phyloP scores from a whole-genome alignment of 2,329 filamentous ascomycete genomes.

The Decorospora gaudefroyi region DNA sequence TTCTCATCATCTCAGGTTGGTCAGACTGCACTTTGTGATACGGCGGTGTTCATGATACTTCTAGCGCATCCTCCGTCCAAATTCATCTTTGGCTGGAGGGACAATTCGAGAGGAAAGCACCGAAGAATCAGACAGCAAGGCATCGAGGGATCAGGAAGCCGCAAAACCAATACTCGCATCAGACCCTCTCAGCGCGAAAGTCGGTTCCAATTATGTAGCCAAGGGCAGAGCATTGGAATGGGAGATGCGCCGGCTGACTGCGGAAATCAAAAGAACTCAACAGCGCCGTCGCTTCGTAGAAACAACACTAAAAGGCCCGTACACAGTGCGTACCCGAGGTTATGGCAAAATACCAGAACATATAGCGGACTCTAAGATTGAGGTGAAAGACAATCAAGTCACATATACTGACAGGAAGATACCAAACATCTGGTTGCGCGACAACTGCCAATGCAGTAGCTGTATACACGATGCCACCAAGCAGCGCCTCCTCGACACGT shows the following conservation, averaged over 20 bases:
- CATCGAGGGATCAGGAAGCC: not conserved
- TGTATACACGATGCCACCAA: conserved; percentile 73
- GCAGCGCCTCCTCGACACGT: conserved; percentile 71
- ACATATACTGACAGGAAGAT: conserved; percentile 2
- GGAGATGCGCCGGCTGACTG: not conserved
- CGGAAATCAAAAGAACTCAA: conserved; percentile 2
- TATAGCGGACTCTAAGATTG: too few relatives aligned
- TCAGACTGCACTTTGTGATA: not conserved
- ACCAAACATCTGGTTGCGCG: conserved; percentile 53
- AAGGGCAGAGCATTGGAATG: not conserved
- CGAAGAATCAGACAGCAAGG: not conserved
- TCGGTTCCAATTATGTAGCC: not conserved
- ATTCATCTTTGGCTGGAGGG: not conserved
- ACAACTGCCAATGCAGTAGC: conserved; percentile 70
- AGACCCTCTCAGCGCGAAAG: not conserved
- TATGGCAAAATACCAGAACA: too few relatives aligned
- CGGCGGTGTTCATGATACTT: not conserved
- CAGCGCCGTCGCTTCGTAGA: not conserved
- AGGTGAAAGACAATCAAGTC: conserved; percentile 8
- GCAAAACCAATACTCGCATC: not conserved
- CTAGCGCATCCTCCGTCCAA: not conserved
- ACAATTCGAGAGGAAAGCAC: not conserved
- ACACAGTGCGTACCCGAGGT: not conserved
- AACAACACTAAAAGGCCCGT: not conserved
- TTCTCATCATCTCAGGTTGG: not conserved